Percentiles rank a stretch among this genome's conserved stretches.
Conservation (phyloP, 495 filamentous ascomycete genomes). For the Neurospora tetraspora region DNA sequence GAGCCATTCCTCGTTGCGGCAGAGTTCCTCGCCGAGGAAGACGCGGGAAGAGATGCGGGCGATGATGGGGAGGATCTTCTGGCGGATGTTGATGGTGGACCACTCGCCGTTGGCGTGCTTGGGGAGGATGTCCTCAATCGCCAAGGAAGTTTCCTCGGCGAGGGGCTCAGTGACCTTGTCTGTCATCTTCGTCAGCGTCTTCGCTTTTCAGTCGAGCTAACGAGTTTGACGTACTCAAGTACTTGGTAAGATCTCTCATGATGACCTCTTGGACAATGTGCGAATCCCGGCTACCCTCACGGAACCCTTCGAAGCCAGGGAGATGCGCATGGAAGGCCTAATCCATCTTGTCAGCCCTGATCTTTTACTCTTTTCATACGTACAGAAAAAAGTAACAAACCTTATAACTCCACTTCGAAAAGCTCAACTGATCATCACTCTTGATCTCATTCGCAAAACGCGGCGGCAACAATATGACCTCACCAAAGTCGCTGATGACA, state of each 20-base stretch:
- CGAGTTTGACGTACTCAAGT: slow-evolving; percentile 22
- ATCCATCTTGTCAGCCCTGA: not conserved
- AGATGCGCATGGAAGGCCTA: slow-evolving; percentile 36
- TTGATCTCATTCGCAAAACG: slow-evolving; percentile 39
- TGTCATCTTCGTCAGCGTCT: slow-evolving; percentile 5
- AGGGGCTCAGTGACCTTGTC: slow-evolving; percentile 25
- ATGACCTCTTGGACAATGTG: slow-evolving; percentile 29
- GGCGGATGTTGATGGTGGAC: slow-evolving; percentile 10
- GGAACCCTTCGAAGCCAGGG: slow-evolving; percentile 38
- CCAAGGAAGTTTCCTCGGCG: slow-evolving; percentile 30
- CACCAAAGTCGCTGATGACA: slow-evolving; percentile 18
- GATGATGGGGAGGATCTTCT: slow-evolving; percentile 22
- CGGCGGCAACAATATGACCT: slow-evolving; percentile 33
- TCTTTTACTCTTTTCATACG: not conserved
- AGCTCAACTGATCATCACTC: slow-evolving; percentile 27
- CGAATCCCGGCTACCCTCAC: slow-evolving; percentile 11
- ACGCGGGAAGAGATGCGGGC: slow-evolving; percentile 34
- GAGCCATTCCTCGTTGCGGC: slow-evolving; percentile 36
- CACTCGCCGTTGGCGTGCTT: slow-evolving; percentile 14
- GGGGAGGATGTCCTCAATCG: slow-evolving; percentile 24
- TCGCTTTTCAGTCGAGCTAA: not conserved
- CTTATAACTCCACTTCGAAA: slow-evolving; percentile 27
- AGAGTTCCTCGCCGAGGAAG: slow-evolving; percentile 39
- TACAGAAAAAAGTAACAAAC: slow-evolving; percentile 10
- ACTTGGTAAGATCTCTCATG: slow-evolving; percentile 37